phyloP scores from a whole-genome alignment of 2,329 filamentous ascomycete genomes.

The Penicillium sp. region DNA sequence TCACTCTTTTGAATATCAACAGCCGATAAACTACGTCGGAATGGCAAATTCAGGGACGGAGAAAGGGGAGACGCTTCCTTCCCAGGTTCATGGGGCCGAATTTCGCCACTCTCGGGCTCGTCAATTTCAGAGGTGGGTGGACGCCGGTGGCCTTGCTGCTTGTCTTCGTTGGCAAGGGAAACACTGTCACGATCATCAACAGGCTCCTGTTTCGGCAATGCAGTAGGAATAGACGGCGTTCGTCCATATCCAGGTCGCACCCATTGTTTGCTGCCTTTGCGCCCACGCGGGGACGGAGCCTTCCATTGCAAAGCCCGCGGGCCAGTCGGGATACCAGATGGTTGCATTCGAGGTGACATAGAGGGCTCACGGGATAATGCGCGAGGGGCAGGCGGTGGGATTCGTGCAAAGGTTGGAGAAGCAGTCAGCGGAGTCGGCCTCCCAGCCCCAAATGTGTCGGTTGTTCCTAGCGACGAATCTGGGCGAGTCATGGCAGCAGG shows the following conservation, averaged over 20 bases:
- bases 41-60: constrained; percentile 16
- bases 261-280: constrained; percentile 42
- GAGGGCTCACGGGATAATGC: constrained; percentile 33
- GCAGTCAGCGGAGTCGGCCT: constrained; percentile 21
- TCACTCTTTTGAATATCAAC: constrained; percentile 4
- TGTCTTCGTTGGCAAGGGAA: constrained; percentile 21
- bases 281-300: constrained; percentile 30
- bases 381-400: constrained; percentile 26
- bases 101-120: constrained; percentile 6
- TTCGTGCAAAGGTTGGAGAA: constrained; percentile 30
- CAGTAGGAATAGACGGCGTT: constrained; percentile 19
- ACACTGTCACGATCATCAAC: constrained; percentile 30
- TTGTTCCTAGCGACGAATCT: constrained; percentile 20
- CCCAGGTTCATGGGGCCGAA: not conserved
- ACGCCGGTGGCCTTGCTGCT: constrained; percentile 15
- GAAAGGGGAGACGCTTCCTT: constrained; percentile 11
- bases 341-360: constrained; percentile 39
- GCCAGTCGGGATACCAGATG: constrained; percentile 42
- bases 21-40: constrained; percentile 13
- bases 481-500: constrained; percentile 37
- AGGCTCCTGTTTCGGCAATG: constrained; percentile 33
- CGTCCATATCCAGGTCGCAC: constrained; percentile 38
- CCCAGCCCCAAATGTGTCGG: constrained; percentile 21
- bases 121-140: not conserved
- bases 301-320: constrained; percentile 41